Conservation (phyloP, 495 filamentous ascomycete genomes). For the Tuber melanosporum region DNA sequence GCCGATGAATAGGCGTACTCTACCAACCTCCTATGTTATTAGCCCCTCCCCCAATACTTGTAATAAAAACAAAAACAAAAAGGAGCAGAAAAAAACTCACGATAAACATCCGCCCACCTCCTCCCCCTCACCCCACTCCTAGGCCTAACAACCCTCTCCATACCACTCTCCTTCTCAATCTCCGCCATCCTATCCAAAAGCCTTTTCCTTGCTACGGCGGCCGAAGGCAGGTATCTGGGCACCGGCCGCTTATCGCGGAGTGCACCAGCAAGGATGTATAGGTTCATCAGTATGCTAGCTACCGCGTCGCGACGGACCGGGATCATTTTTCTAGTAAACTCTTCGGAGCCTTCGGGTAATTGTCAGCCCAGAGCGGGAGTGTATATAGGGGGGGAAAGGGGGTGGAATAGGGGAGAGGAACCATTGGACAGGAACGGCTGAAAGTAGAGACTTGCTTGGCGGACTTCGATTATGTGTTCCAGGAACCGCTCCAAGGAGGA, state of each 20-base stretch:
- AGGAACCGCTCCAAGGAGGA: slow-evolving; percentile 53
- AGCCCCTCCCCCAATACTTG: background rate
- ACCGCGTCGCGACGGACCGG: slow-evolving; percentile 52
- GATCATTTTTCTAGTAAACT: slow-evolving; percentile 46
- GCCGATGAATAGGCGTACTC: slow-evolving; percentile 50
- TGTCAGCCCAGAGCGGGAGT: slow-evolving; percentile 3
- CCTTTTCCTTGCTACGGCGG: slow-evolving; percentile 49
- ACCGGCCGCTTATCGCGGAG: slow-evolving; percentile 49
- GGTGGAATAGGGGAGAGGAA: slow-evolving; percentile 6
- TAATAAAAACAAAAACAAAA: background rate
- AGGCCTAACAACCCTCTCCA: slow-evolving; percentile 33
- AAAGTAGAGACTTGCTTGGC: slow-evolving; percentile 54
- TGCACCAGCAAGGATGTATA: slow-evolving; percentile 54
- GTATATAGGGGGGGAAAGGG: background rate
- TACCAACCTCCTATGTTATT: slow-evolving; percentile 15
- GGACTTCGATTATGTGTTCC: slow-evolving; percentile 53
- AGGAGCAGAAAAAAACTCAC: slow-evolving; percentile 12
- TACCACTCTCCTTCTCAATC: slow-evolving; percentile 45
- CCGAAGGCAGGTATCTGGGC: slow-evolving; percentile 52
- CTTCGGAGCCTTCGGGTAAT: slow-evolving; percentile 42
- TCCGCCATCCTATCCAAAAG: slow-evolving; percentile 50
- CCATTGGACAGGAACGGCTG: slow-evolving; percentile 45
- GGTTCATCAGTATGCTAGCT: slow-evolving; percentile 53
- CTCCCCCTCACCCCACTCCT: slow-evolving; percentile 32
- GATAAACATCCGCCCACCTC: slow-evolving; percentile 50